Conservation (phyloP, 2,329 filamentous ascomycete genomes). For the Thielaviopsis euricoi region DNA sequence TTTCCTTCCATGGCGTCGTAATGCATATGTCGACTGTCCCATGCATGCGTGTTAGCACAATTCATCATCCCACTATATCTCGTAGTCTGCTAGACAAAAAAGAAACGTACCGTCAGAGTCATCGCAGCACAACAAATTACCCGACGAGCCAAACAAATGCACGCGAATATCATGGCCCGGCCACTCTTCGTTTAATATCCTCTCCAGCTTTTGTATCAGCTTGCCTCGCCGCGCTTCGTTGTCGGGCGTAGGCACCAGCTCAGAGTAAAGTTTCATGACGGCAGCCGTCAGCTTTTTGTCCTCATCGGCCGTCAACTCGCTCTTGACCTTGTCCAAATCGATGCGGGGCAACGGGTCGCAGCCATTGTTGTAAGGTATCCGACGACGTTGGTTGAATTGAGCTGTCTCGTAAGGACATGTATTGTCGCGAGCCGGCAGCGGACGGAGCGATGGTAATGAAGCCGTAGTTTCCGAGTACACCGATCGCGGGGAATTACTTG, state of each 20-base stretch:
- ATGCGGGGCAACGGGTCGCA: constrained; percentile 58
- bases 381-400: constrained; percentile 60
- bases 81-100: not conserved
- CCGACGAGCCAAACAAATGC: constrained; percentile 93
- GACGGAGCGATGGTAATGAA: constrained; percentile 49
- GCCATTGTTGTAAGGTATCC: constrained; percentile 88
- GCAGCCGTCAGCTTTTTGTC: constrained; percentile 62
- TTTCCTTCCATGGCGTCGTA: constrained; percentile 70
- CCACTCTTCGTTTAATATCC: constrained; percentile 79
- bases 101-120: constrained; percentile 73
- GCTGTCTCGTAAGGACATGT: constrained; percentile 83
- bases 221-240: constrained; percentile 60
- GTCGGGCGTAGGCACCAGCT: constrained; percentile 64
- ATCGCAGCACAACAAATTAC: constrained; percentile 84
- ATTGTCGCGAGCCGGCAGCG: constrained; percentile 39
- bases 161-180: constrained; percentile 80
- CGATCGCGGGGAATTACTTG: constrained; percentile 74
- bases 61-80: no score
- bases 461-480: constrained; percentile 80
- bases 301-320: constrained; percentile 51
- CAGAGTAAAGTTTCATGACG: constrained; percentile 71
- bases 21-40: constrained; percentile 89
- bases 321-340: constrained; percentile 56
- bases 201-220: constrained; percentile 76
- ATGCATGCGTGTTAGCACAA: not conserved